These are phyloP conservation scores for Phytopythium vexans DNA, from an alignment of 352 stramenopile genomes.

Conservation along the genomic window DNA sequence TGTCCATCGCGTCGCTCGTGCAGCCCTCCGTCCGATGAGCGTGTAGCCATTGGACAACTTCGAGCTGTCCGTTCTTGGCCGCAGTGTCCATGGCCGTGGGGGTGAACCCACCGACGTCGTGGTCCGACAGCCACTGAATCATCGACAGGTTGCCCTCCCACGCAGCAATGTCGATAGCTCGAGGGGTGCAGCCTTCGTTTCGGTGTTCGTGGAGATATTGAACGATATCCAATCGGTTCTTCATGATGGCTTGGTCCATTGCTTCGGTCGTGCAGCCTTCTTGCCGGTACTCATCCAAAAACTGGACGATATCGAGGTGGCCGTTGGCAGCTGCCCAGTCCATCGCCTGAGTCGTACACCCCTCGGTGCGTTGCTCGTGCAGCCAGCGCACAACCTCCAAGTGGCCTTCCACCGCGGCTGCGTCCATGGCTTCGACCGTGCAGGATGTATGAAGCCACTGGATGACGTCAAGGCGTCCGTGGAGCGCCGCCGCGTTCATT, in stretches of 20 bases:
- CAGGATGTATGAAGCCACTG: conserved; percentile 17
- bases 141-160: conserved; percentile 18
- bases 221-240: not conserved
- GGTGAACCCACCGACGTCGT: conserved; percentile 25
- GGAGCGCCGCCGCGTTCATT: conserved; percentile 10
- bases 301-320: conserved; percentile 13
- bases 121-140: conserved; percentile 25
- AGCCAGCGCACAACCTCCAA: conserved; percentile 22
- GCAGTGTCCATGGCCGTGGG: conserved; percentile 25
- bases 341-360: conserved; percentile 19
- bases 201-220: not conserved
- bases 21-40: conserved; percentile 1
- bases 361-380: conserved; percentile 16
- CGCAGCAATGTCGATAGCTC: conserved; percentile 23
- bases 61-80: conserved; percentile 5
- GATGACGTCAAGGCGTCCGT: not conserved
- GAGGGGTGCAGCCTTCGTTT: conserved; percentile 14
- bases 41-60: conserved; percentile 1
- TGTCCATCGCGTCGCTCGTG: conserved; percentile 17
- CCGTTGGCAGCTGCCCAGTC: conserved; percentile 17
- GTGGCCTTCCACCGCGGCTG: conserved; percentile 20
- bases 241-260: not conserved
- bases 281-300: not conserved
- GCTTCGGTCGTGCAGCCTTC: conserved; percentile 4
- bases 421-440: conserved; percentile 31